Evolutionary conservation across 179 eudicot genomes (phyloP), one percentile per base, ranked within the genome.

Genomic region (Vitellaria paradoxa): DNA sequence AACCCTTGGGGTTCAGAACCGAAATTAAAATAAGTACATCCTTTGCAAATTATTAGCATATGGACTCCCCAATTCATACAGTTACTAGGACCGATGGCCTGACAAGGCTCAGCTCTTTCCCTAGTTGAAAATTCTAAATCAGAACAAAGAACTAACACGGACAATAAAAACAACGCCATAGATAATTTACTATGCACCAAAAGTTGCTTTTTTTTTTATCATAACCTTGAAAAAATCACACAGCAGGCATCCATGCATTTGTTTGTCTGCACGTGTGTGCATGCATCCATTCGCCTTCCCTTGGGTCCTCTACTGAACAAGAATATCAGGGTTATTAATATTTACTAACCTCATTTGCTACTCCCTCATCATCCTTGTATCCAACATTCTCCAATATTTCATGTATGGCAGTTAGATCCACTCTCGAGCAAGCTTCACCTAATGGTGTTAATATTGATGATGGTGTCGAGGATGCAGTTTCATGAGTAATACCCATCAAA

Each of bases 401-500:
- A 82, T 93, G 96, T 74, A 93, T 87, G 80, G 97, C 93, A 15
- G 94, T 90, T 45, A 91, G 90, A 88, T 93, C 97, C 69, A 84
- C 73, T 82, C 92, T 91, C 17, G 89, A 86, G 86, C 96, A 93
- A 76, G 97, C 94, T 53, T 93, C 93, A 66, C 96, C 96, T 4
- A 88, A 86, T 21, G 97, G 89, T 26, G 97, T 80, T 70, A 93
- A 78, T 68, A 84, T 65, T 55, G 81, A 46, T 23, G 86, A 45
- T 77, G 85, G 87, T 59, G 87, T 78, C 13, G 91, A 81, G 4
- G 88, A 78, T n/a, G 86, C 85, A 72, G 76, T 76, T 78, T 87
- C 93, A 68, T 83, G 83, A 70, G 88, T 76, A 78, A 93, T 84
- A 78, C 88, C 92, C 89, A 93, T 80, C 81, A 93, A 84, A 74